phyloP scores from a whole-genome alignment of 495 filamentous ascomycete species.

The Talaromyces stipitatus region DNA sequence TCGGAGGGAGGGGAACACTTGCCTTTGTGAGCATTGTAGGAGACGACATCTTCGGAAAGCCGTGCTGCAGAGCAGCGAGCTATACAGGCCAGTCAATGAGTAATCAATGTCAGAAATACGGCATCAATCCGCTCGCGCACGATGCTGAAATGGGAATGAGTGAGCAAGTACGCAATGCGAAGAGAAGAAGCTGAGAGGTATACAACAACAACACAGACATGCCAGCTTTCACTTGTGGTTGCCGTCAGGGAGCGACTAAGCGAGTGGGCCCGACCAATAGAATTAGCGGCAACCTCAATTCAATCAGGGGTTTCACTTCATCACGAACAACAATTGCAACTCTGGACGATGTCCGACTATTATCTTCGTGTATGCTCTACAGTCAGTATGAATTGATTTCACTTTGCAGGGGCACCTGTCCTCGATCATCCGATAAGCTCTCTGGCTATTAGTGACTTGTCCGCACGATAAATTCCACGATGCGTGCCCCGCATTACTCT shows the following conservation, averaged over 20 bases:
- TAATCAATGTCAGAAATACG: conserved; percentile 5
- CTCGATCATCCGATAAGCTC: neutral
- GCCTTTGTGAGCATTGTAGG: conserved; percentile 61
- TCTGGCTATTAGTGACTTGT: neutral
- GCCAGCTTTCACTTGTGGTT: conserved; percentile 10
- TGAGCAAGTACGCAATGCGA: neutral
- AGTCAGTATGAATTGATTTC: neutral
- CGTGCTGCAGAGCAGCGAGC: conserved; percentile 44
- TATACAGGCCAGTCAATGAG: conserved; percentile 29
- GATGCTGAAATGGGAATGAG: neutral
- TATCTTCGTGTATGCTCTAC: neutral
- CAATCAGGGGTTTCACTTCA: neutral
- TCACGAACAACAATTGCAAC: no score
- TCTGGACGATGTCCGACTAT: no score
- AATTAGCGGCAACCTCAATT: neutral
- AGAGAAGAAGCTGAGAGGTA: neutral
- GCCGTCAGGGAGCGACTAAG: conserved; percentile 5
- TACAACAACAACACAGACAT: conserved; percentile 5
- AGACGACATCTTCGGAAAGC: conserved; percentile 55
- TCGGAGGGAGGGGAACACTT: conserved; percentile 10
- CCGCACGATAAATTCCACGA: neutral
- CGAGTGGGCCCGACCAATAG: conserved; percentile 9
- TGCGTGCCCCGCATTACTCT: conserved; percentile 6
- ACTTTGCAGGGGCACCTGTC: neutral
- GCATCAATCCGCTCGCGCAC: neutral